phyloP scores from a whole-genome alignment of 1,284 basidiomycete genomes.

The Singerocomus rubriflavus region DNA sequence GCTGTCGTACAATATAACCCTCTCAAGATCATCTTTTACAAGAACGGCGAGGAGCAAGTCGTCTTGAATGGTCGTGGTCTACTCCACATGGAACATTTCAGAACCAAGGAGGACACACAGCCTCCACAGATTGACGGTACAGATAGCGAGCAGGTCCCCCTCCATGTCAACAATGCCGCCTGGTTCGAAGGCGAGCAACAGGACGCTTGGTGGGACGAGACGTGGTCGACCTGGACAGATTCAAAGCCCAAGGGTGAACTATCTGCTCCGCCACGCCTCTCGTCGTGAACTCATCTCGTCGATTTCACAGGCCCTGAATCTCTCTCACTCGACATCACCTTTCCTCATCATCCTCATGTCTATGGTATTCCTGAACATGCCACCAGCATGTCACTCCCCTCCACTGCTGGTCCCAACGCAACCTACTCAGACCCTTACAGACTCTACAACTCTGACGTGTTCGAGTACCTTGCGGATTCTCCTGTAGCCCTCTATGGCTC shows the following conservation, averaged over 20 bases:
- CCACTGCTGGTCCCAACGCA: slow-evolving; percentile 70
- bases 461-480: slow-evolving; percentile 92
- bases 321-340: slow-evolving; percentile 88
- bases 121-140: slow-evolving; percentile 42
- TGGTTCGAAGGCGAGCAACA: slow-evolving; percentile 89
- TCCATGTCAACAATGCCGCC: slow-evolving; percentile 57
- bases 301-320: slow-evolving; percentile 80
- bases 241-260: slow-evolving; percentile 88
- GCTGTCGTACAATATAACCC: slow-evolving; percentile 72
- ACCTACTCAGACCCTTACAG: slow-evolving; percentile 90
- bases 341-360: slow-evolving; percentile 86
- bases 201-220: slow-evolving; percentile 88
- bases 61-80: slow-evolving; percentile 89
- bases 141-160: slow-evolving; percentile 48
- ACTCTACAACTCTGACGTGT: slow-evolving; percentile 95
- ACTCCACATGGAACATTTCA: slow-evolving; percentile 98
- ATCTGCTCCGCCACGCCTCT: background rate
- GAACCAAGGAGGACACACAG: slow-evolving; percentile 56
- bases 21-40: slow-evolving; percentile 67
- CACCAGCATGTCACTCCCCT: slow-evolving; percentile 83
- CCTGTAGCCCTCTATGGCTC: slow-evolving; percentile 91
- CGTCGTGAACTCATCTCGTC: background rate
- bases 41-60: slow-evolving; percentile 78
- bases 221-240: slow-evolving; percentile 83
- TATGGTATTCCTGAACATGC: slow-evolving; percentile 98